Conservation (phyloP, 805 yeast species). For the Yarrowia divulgata region DNA sequence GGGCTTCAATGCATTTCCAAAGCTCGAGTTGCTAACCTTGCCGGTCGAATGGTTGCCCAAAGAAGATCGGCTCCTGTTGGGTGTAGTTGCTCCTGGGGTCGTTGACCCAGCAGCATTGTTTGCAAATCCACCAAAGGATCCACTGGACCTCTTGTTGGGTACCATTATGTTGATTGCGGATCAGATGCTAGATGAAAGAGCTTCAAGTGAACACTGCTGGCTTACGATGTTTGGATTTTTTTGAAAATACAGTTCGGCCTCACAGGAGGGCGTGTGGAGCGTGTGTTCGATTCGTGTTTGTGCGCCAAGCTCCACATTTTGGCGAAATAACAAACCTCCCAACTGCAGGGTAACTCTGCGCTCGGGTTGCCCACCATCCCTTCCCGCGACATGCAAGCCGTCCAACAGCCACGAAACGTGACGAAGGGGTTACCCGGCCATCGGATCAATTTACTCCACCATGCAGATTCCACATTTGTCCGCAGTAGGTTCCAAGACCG, state of each 20-base stretch:
- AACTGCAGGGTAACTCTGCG: constrained; percentile 9
- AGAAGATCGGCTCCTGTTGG: constrained; percentile 29
- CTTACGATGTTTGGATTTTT: constrained; percentile 37
- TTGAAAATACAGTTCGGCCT: constrained; percentile 24
- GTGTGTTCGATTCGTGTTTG: constrained; percentile 38
- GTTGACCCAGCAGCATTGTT: constrained; percentile 8
- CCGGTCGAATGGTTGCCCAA: constrained; percentile 13
- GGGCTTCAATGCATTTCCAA: constrained; percentile 35
- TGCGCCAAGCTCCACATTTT: background rate
- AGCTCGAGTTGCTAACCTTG: constrained; percentile 37
- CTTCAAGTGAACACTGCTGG: constrained; percentile 14
- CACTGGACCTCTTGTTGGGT: constrained; percentile 37
- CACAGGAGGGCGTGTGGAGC: constrained; percentile 27
- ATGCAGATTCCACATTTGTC: constrained; percentile 30
- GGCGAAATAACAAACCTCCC: background rate
- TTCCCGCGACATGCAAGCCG: background rate
- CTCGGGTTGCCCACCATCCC: background rate
- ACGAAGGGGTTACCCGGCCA: constrained; percentile 24
- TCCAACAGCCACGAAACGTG: constrained; percentile 5
- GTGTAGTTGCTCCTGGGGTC: constrained; percentile 21
- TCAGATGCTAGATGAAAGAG: constrained; percentile 32
- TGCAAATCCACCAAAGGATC: constrained; percentile 36
- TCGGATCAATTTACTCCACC: constrained; percentile 34
- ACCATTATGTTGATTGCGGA: constrained; percentile 24
- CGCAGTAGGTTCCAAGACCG: constrained; percentile 27